phyloP scores from a whole-genome alignment of 2,329 filamentous ascomycete genomes.

The Trichoderma guizhouense region DNA sequence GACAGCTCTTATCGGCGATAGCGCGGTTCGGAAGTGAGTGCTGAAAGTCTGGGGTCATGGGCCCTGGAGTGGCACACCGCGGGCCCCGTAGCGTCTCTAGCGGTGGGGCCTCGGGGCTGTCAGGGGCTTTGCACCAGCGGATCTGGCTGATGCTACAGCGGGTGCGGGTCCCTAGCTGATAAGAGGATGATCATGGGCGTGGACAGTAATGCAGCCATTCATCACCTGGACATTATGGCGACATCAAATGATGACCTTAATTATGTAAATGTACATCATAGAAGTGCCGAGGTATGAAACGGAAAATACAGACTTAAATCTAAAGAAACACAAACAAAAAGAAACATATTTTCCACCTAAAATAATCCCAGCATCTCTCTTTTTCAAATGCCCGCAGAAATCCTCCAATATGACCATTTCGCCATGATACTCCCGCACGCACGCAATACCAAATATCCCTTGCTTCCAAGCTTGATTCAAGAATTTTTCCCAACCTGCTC shows the following conservation, averaged over 20 bases:
- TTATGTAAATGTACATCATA: neutral
- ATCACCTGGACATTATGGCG: neutral
- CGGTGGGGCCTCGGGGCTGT: neutral
- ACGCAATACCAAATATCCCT: neutral
- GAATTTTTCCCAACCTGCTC: neutral
- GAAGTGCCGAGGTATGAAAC: neutral
- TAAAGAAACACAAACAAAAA: neutral
- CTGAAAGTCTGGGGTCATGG: constrained; percentile 1
- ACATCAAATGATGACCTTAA: neutral
- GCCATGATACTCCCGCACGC: neutral
- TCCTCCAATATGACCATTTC: neutral
- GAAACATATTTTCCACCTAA: neutral
- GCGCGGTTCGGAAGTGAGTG: neutral
- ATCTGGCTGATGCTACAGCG: neutral
- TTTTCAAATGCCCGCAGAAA: neutral
- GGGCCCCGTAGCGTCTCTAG: neutral
- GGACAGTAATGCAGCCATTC: neutral
- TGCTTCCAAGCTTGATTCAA: neutral
- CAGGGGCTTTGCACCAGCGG: constrained; percentile 1
- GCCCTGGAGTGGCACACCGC: neutral
- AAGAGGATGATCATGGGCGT: neutral
- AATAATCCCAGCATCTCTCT: neutral
- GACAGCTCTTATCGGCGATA: constrained; percentile 13
- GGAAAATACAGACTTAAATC: neutral
- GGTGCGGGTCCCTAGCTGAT: neutral